Conservation (phyloP, 306 rosid species). For the Styphnolobium japonicum region DNA sequence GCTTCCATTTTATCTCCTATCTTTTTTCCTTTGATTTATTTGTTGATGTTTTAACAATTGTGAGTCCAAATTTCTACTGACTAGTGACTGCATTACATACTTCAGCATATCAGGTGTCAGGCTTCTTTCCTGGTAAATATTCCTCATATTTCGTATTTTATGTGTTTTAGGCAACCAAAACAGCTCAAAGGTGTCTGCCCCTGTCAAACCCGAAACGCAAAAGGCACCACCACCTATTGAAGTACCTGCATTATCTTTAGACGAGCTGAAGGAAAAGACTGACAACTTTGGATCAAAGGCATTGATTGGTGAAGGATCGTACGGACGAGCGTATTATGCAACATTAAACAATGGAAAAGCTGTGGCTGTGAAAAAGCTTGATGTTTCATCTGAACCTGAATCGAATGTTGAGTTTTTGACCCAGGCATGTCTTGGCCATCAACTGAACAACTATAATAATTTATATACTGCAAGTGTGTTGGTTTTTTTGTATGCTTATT, state of each 20-base stretch:
- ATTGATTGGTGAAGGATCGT: constrained; percentile 97
- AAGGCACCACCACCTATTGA: constrained; percentile 86
- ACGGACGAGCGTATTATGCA: constrained; percentile 93
- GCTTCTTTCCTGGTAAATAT: constrained; percentile 3
- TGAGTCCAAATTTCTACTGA: background rate
- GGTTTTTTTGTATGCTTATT: constrained; percentile 12
- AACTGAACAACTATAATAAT: background rate
- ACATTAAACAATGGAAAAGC: constrained; percentile 69
- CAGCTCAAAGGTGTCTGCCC: constrained; percentile 55
- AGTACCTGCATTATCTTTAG: constrained; percentile 84
- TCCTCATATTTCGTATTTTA: constrained; percentile 22
- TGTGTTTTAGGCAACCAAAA: constrained; percentile 58
- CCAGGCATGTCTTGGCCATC: constrained; percentile 59
- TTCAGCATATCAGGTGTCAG: background rate
- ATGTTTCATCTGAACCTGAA: constrained; percentile 92
- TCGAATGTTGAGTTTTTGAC: constrained; percentile 81
- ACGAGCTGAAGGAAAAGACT: constrained; percentile 92
- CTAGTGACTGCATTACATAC: no score
- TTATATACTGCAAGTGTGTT: background rate
- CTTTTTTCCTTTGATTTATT: background rate
- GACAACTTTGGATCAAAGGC: constrained; percentile 97
- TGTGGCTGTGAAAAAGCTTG: constrained; percentile 96
- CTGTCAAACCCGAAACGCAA: constrained; percentile 69
- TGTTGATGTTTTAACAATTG: background rate
- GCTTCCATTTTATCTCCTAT: background rate